Percentiles rank a stretch among this genome's conserved stretches.
Conservation (phyloP, 352 stramenopile species). For the Phytophthora foliorum region DNA sequence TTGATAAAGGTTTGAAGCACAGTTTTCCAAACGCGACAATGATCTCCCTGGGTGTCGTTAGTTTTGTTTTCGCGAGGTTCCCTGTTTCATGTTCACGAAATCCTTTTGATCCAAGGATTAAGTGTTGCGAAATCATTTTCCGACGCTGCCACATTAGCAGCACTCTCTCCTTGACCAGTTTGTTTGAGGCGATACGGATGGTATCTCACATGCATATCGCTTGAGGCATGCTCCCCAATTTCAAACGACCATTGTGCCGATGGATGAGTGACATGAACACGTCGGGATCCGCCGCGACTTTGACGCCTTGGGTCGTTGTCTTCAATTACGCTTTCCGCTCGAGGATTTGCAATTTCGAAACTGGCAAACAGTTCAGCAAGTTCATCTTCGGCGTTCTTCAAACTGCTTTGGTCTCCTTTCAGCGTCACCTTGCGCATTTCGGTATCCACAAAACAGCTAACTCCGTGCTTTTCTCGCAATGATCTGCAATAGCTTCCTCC, state of each 20-base stretch:
- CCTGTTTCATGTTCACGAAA: background rate
- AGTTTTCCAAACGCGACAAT: background rate
- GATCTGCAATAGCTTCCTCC: constrained; percentile 2
- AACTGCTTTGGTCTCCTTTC: background rate
- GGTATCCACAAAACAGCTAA: background rate
- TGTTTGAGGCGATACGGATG: background rate
- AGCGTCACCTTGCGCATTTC: background rate
- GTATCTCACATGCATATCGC: background rate
- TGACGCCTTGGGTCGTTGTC: background rate
- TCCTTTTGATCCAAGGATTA: background rate
- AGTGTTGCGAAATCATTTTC: too few species aligned
- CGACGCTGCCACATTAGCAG: background rate
- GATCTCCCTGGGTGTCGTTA: background rate
- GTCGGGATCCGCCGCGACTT: background rate
- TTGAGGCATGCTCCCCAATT: background rate
- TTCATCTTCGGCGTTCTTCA: background rate
- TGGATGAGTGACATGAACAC: background rate
- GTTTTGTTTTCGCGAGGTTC: background rate
- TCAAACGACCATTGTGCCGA: background rate
- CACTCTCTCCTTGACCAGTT: background rate
- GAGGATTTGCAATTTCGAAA: background rate
- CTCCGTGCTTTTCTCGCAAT: background rate
- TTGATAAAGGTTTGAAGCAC: background rate
- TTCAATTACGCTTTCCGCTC: background rate
- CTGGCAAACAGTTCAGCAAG: background rate